Base-by-base conservation (phyloP, 75 land plant genomes). In the Pseudotsuga menziesii region DNA sequence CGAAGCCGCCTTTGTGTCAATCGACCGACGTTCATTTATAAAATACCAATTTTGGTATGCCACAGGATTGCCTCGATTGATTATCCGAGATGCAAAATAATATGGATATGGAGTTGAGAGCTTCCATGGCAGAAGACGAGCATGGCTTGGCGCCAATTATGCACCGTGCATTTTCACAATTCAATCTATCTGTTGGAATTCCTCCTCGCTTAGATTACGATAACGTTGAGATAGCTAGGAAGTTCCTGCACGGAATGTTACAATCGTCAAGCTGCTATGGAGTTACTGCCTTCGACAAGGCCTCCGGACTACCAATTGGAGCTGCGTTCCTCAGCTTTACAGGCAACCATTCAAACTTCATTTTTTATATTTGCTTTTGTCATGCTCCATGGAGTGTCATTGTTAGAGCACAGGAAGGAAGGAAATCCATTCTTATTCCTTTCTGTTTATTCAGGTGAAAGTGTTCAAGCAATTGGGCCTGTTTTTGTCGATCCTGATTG, bases 391-490 rank as follows among this genome's bases (percentile, higher is more conserved):
- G 39, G 17, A 15, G 67, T 63, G 15, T 63, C 17, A 20, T 61
- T 14, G 29, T 64, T 64, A 32, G 35, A 64, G 39, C 19, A 32
- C 69, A 25, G 54, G 54, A 48, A 29, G 29, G 69, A 64, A 32
- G 69, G 39, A 32, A 5, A 29, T 29, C 17, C 54, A 12, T 48
- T 48, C 54, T 48, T 48, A 64, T 4, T 64, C 2, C 17, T 17
- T 25, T 64, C 26, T 29, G 17, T 64, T 64, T 64, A 5, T 32
- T 48, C 54, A 64, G 69, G 69, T 29, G 69, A 64, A 20, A 64
- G n/a, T 35, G 39, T 64, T 64, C 78, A 78, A 41, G 32, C 17
- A 15, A 25, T 78, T 78, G 79, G 79, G 22, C 79, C 79, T 52
- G 78, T 78, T 23, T 76, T 48, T 78, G 79, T 78, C 23, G 54